Evolutionary conservation across 2,329 filamentous ascomycete genomes (phyloP).

Genomic region (Fusarium brevicatenulatum): DNA sequence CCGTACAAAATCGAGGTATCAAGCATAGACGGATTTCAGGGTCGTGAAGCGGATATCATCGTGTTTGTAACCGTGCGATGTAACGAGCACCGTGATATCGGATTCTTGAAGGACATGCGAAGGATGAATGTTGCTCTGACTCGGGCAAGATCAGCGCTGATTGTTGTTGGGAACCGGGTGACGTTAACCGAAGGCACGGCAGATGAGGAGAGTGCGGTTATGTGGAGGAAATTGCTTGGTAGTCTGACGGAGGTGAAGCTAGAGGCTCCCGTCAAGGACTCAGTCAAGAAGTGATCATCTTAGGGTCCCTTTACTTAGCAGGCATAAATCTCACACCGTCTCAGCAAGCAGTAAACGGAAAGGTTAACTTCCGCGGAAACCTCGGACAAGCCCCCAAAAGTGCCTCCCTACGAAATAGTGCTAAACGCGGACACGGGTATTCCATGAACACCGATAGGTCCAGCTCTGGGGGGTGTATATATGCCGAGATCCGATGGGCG

Average conservation of each 20-base stretch:
- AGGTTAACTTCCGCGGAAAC: neutral
- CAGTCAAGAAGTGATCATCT: neutral
- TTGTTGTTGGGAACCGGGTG: constrained; percentile 47
- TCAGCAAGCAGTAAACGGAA: neutral
- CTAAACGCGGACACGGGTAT: neutral
- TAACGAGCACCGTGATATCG: constrained; percentile 52
- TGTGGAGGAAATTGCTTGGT: constrained; percentile 11
- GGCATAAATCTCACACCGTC: neutral
- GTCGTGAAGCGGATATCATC: constrained; percentile 55
- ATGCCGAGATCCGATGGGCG: neutral
- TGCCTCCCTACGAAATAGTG: neutral
- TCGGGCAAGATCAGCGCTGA: constrained; percentile 48
- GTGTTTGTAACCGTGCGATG: constrained; percentile 56
- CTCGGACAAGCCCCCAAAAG: neutral
- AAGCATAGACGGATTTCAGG: constrained; percentile 57
- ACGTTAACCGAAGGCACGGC: constrained; percentile 41
- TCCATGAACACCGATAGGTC: neutral
- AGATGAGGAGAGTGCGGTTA: neutral
- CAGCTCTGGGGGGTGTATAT: neutral
- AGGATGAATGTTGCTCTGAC: constrained; percentile 55
- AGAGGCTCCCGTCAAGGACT: neutral
- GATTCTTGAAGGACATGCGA: constrained; percentile 54
- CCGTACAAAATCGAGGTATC: constrained; percentile 47
- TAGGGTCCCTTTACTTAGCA: neutral
- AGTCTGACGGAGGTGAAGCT: neutral